Conservation (phyloP, 1,284 basidiomycete genomes). For the Mycena sp. region DNA sequence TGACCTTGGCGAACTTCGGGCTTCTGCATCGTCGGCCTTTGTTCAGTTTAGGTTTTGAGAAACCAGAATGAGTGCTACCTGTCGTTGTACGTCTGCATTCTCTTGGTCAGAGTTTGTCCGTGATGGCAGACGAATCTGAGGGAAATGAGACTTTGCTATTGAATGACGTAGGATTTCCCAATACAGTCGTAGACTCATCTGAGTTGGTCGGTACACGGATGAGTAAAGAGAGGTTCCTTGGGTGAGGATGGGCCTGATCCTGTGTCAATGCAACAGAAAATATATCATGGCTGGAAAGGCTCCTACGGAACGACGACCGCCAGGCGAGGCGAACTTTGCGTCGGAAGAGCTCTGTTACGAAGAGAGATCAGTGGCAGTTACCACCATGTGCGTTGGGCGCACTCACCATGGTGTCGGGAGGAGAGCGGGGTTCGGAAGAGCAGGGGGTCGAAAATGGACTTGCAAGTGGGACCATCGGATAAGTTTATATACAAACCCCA, state of each 20-base stretch:
- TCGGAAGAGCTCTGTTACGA: no score
- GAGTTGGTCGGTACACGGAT: constrained; percentile 1
- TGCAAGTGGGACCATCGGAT: neutral
- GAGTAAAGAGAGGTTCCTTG: constrained; percentile 7
- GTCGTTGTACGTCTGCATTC: no score
- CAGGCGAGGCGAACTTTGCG: no score
- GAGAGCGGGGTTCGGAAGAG: neutral
- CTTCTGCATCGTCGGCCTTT: neutral
- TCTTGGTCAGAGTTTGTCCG: neutral
- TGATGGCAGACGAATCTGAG: constrained; percentile 1
- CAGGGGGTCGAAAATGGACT: neutral
- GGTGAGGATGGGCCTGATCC: no score
- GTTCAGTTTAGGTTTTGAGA: neutral
- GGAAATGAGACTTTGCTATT: neutral
- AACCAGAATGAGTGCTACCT: no score
- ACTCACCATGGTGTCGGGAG: no score
- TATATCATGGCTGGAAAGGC: no score
- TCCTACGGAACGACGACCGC: no score
- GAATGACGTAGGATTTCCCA: neutral
- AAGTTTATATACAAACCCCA: constrained; percentile 1
- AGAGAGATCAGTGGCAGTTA: no score
- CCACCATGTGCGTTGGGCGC: no score
- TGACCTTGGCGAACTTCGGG: neutral
- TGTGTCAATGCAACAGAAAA: no score
- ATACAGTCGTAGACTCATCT: neutral